phyloP scores from a whole-genome alignment of 2,329 filamentous ascomycete species.

The Lachnum nothofagi region DNA sequence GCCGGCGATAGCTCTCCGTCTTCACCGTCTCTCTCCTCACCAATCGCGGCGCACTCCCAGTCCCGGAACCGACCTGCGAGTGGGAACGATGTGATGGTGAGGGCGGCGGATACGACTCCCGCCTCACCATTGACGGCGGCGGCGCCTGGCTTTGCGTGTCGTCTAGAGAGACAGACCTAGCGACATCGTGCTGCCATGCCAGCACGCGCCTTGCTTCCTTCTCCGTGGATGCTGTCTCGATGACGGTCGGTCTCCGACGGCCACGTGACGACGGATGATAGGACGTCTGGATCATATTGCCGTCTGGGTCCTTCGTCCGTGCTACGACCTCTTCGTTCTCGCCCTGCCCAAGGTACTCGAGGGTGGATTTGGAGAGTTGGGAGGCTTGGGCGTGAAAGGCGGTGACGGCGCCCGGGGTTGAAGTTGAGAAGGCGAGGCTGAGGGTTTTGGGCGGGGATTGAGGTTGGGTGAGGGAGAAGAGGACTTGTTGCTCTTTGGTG shows the following conservation, averaged over 20 bases:
- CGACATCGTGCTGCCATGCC: conserved; percentile 40
- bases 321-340: conserved; percentile 30
- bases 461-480: conserved; percentile 42
- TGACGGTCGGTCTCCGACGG: neutral
- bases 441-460: conserved; percentile 36
- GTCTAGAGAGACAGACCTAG: conserved; percentile 19
- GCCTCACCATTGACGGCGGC: neutral
- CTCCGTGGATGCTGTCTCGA: conserved; percentile 27
- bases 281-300: conserved; percentile 77
- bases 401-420: conserved; percentile 59
- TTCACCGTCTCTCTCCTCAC: conserved; percentile 3
- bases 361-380: neutral
- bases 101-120: conserved; percentile 1
- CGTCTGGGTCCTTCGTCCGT: conserved; percentile 72
- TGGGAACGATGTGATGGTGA: neutral
- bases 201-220: conserved; percentile 37
- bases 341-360: conserved; percentile 11
- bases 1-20: conserved; percentile 6
- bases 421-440: conserved; percentile 57
- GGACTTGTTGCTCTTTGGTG: conserved; percentile 18
- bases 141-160: conserved; percentile 4
- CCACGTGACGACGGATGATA: conserved; percentile 37
- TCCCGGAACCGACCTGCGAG: neutral
- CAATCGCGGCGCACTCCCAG: neutral
- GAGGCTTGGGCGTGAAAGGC: conserved; percentile 59